phyloP scores from a whole-genome alignment of 140 eudicot species.

The Flaveria floridana region DNA sequence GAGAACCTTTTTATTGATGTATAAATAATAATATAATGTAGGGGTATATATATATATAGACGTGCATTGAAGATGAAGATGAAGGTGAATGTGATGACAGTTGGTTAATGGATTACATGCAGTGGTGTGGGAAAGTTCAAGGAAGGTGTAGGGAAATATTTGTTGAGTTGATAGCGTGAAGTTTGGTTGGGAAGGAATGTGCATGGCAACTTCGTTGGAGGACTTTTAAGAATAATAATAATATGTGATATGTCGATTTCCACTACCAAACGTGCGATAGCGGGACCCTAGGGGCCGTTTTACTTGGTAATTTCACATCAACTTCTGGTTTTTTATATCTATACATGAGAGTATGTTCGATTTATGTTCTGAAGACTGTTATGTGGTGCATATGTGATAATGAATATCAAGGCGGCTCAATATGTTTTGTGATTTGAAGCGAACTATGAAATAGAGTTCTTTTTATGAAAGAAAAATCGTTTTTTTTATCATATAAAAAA shows the following conservation, averaged over 20 bases:
- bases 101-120: conserved; percentile 13
- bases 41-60: neutral
- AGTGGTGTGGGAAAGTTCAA: conserved; percentile 30
- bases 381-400: too few relatives aligned
- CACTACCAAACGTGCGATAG: neutral
- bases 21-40: neutral
- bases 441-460: too few relatives aligned
- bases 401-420: too few relatives aligned
- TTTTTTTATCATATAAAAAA: too few relatives aligned
- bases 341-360: too few relatives aligned
- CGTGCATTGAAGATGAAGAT: neutral
- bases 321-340: neutral
- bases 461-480: too few relatives aligned
- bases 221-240: conserved; percentile 23
- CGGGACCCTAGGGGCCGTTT: neutral
- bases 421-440: too few relatives aligned
- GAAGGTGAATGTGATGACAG: neutral
- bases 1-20: neutral
- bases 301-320: neutral
- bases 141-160: conserved; percentile 25
- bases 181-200: conserved; percentile 45
- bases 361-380: too few relatives aligned
- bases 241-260: conserved; percentile 10
- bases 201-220: conserved; percentile 62
- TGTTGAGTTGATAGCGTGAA: conserved; percentile 30